These are phyloP conservation scores for Dissoconium aciculare DNA, from an alignment of 2,329 filamentous ascomycete species.

Conservation along the genomic window DNA sequence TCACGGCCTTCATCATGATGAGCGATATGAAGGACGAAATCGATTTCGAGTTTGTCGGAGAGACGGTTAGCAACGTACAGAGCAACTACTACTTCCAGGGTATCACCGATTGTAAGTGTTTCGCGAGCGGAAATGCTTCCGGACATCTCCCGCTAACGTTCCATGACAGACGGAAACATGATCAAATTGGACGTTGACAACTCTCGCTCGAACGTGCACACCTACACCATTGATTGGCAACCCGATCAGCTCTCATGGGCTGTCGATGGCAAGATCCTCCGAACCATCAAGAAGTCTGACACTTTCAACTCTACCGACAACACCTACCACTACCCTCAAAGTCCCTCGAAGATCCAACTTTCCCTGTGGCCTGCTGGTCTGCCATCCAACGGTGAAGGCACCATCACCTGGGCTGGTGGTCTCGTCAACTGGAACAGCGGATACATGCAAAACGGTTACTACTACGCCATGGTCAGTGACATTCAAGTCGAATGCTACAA, in stretches of 20 bases:
- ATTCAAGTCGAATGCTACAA: conserved; percentile 80
- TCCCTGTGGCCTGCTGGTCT: conserved; percentile 93
- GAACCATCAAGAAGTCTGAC: conserved; percentile 56
- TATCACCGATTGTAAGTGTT: conserved; percentile 64
- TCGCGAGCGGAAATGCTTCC: background rate
- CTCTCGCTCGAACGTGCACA: conserved; percentile 66
- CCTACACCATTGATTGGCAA: conserved; percentile 87
- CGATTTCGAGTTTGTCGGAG: conserved; percentile 87
- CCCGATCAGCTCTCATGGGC: conserved; percentile 76
- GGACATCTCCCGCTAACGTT: conserved; percentile 10
- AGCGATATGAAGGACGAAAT: conserved; percentile 97
- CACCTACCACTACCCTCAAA: conserved; percentile 80
- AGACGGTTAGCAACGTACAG: conserved; percentile 61
- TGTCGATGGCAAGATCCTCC: conserved; percentile 64
- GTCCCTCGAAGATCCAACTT: conserved; percentile 76
- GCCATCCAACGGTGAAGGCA: conserved; percentile 63
- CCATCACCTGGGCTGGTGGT: conserved; percentile 83
- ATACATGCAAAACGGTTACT: conserved; percentile 81
- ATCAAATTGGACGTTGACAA: conserved; percentile 53
- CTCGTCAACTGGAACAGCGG: conserved; percentile 69
- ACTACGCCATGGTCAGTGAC: conserved; percentile 65
- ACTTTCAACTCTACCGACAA: conserved; percentile 78
- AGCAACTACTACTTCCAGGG: conserved; percentile 98
- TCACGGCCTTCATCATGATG: conserved; percentile 93
- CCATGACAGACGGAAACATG: conserved; percentile 57